These are phyloP conservation scores for Trichoderma semiorbis DNA, from an alignment of 2,329 filamentous ascomycete species.

Conservation along the genomic window DNA sequence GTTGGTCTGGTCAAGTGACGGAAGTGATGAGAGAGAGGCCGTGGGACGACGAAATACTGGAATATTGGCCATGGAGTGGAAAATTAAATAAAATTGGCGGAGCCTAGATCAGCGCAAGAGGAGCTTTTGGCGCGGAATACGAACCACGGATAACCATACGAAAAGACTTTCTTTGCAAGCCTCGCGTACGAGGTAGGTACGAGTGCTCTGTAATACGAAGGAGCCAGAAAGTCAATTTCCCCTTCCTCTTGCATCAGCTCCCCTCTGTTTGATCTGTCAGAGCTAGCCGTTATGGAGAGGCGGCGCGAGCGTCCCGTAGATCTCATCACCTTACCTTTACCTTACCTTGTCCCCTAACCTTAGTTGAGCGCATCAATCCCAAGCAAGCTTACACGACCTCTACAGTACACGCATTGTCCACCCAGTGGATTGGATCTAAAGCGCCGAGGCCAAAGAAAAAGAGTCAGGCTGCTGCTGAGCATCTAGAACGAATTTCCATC, in stretches of 20 bases:
- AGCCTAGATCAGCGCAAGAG: background rate
- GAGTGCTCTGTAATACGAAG: background rate
- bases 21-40: background rate
- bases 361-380: background rate
- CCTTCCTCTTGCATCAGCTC: background rate
- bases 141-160: background rate
- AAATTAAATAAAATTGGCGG: background rate
- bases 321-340: slow-evolving; percentile 16
- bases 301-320: slow-evolving; percentile 16
- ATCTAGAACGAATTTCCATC: background rate
- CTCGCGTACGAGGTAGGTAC: background rate
- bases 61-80: background rate
- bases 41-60: background rate
- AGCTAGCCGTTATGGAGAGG: slow-evolving; percentile 15
- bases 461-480: background rate
- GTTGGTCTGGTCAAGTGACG: slow-evolving; percentile 10
- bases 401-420: background rate
- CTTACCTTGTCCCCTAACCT: slow-evolving; percentile 10
- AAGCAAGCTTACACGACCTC: background rate
- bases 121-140: background rate
- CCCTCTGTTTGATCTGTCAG: slow-evolving; percentile 13
- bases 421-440: background rate
- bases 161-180: background rate
- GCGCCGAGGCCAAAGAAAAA: background rate
- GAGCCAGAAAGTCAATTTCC: slow-evolving; percentile 2